Base-by-base conservation (phyloP, 2,329 filamentous ascomycete species). In the Penicillium sp. region DNA sequence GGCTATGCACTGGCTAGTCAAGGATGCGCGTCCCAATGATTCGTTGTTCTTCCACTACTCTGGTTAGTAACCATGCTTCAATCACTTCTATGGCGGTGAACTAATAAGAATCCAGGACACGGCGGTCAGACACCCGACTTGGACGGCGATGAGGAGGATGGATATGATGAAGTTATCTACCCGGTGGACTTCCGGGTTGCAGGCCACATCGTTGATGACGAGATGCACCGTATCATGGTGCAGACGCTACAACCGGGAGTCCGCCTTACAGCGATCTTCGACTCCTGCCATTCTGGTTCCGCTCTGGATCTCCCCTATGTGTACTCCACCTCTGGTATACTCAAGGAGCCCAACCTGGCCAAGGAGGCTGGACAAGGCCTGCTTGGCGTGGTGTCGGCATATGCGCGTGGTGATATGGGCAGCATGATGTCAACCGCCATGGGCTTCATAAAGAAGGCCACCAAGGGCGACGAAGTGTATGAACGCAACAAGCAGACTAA, bases 11-110 rank as follows among this genome's bases (percentile, higher is more conserved):
- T 97, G 93, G 93, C 79, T 97, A 19, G 91, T 97, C 55, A 96
- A 96, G 76, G 92, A 96, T 69, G 92, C 93, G 5, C 84, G 84
- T 55, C 89, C 91, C 0, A 96, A 97, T 70, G 93, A 97, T 72
- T 96, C 93, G 5, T 82, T 97, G 7, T 97, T 97, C 77, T 97
- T 97, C 79, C 93, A 97, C 76, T 97, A 96, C 73, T 96, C 92
- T 37, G 91, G 89, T 91, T 76, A 64, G 84, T 70, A 37, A 8
- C 25, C 2, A 35, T 26, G 16, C 7, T 5, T 38, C 26, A 11
- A 17, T 31, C 19, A 7, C 36, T n/a, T 14, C 30, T 41, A 14
- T 45, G 25, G 25, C 2, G 30, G 35, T 26, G 9, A 31, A 33
- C 55, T 61, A 51, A 68, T 56, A 57, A 45, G 25, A 12, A 26